Conservation (phyloP, 345 rosid species). For the Cardamine chenopodiifolia region DNA sequence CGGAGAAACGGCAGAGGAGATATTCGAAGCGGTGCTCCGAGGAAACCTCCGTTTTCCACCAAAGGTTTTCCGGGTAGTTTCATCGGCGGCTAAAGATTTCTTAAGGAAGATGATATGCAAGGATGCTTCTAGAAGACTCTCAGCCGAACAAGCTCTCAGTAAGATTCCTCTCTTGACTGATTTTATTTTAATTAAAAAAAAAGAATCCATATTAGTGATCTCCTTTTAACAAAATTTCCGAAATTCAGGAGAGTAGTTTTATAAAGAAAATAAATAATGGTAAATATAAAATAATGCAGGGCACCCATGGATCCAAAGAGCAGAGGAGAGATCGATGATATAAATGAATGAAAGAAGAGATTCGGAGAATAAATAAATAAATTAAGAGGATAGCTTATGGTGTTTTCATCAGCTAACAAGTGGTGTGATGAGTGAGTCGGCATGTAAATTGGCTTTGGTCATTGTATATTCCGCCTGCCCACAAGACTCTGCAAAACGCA, state of each 20-base stretch:
- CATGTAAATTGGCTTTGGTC: constrained; percentile 26
- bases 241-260: no score
- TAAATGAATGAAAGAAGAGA: neutral
- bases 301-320: constrained; percentile 65
- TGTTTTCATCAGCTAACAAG: neutral
- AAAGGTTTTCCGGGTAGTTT: constrained; percentile 51
- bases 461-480: constrained; percentile 30
- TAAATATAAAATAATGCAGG: constrained; percentile 37
- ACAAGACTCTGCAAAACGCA: constrained; percentile 16
- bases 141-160: constrained; percentile 83
- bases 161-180: constrained; percentile 29
- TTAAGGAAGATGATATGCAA: constrained; percentile 74
- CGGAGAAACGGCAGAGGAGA: constrained; percentile 66
- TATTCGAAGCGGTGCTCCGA: constrained; percentile 65
- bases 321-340: constrained; percentile 40
- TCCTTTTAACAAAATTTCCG: no score
- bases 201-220: neutral
- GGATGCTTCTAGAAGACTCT: constrained; percentile 65
- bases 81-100: constrained; percentile 65
- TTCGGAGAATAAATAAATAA: constrained; percentile 14
- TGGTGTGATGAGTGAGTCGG: constrained; percentile 6
- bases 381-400: neutral
- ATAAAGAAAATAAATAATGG: no score
- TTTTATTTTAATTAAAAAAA: neutral
- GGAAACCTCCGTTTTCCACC: constrained; percentile 75